phyloP scores from a whole-genome alignment of 2,329 filamentous ascomycete species.

The Trichoderma pleuroti region DNA sequence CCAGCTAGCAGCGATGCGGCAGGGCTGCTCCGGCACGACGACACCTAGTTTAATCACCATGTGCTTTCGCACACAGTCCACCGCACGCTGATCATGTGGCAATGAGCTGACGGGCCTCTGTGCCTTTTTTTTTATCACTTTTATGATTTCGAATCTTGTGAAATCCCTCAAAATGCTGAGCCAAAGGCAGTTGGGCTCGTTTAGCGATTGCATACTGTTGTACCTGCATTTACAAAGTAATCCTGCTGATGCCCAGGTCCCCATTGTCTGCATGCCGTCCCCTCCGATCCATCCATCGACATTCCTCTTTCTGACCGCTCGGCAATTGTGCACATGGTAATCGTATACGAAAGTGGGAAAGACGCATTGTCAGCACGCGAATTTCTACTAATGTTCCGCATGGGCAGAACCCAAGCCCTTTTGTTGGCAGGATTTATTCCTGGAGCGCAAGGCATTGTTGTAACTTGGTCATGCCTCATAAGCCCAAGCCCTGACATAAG shows the following conservation, averaged over 20 bases:
- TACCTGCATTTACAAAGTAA: neutral
- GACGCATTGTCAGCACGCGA: neutral
- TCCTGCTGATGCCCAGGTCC: neutral
- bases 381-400: neutral
- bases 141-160: neutral
- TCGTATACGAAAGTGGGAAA: neutral
- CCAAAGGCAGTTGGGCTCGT: neutral
- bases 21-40: neutral
- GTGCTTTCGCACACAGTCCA: neutral
- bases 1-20: neutral
- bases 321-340: neutral
- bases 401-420: neutral
- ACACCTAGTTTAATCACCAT: neutral
- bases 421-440: neutral
- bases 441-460: neutral
- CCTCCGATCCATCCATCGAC: neutral
- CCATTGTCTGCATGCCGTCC: neutral
- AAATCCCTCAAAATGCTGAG: neutral
- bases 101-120: neutral
- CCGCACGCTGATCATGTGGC: slow-evolving; percentile 10
- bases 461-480: neutral
- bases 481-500: neutral
- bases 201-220: neutral
- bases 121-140: neutral
- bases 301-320: neutral